Percentiles rank a stretch among this genome's conserved stretches.
Conservation (phyloP, 345 rosid genomes). For the Punica granatum region DNA sequence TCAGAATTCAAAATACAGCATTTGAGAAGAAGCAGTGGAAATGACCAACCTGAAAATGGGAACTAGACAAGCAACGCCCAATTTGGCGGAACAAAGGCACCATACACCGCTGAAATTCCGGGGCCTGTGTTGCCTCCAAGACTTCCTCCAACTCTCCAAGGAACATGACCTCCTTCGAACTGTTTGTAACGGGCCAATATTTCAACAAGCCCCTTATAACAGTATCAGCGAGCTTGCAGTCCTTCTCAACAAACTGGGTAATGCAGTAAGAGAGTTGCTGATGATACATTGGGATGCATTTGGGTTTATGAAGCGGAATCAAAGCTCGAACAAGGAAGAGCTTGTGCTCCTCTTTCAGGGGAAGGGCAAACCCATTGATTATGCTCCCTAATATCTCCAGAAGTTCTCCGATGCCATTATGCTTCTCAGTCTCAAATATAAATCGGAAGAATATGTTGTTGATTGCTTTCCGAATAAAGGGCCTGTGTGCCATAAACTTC, state of each 20-base stretch:
- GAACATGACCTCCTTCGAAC: constrained; percentile 88
- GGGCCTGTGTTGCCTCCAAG: constrained; percentile 76
- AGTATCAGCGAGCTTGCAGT: constrained; percentile 78
- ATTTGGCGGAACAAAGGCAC: constrained; percentile 65
- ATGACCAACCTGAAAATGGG: constrained; percentile 70
- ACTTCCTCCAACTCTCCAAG: constrained; percentile 84
- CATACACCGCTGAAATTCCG: constrained; percentile 88
- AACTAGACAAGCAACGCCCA: constrained; percentile 68
- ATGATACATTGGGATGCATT: constrained; percentile 62
- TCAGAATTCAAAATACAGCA: not conserved
- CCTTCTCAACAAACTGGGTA: constrained; percentile 81
- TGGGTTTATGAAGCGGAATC: constrained; percentile 82
- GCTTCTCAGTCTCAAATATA: constrained; percentile 78
- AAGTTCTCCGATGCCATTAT: constrained; percentile 74
- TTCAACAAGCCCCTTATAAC: constrained; percentile 68
- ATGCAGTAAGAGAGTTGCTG: constrained; percentile 83
- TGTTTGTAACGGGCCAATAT: constrained; percentile 85
- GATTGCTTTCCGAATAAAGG: constrained; percentile 74
- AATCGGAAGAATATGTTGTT: constrained; percentile 75
- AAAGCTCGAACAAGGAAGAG: constrained; percentile 79
- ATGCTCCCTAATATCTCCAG: constrained; percentile 84
- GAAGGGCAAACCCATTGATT: constrained; percentile 82
- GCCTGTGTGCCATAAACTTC: constrained; percentile 88
- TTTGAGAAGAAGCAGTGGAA: not conserved
- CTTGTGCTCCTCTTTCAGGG: constrained; percentile 84